Conservation (phyloP, 495 filamentous ascomycete species). For the Cercophora scortea region DNA sequence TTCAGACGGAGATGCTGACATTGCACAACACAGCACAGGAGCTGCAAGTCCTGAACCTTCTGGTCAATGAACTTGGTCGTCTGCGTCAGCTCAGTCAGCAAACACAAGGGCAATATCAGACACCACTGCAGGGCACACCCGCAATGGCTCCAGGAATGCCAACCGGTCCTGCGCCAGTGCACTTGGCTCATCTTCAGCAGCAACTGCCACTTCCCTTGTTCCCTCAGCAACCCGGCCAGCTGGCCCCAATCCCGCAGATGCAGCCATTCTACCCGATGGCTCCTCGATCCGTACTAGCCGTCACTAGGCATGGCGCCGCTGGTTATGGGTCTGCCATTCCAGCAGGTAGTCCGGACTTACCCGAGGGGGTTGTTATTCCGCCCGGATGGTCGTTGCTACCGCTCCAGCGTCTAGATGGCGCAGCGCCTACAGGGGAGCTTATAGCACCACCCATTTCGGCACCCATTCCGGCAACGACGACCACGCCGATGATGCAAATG, state of each 20-base stretch:
- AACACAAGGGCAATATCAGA: constrained; percentile 4
- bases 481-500: constrained; percentile 14
- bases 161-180: constrained; percentile 3
- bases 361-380: constrained; percentile 64
- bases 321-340: constrained; percentile 42
- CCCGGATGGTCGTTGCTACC: constrained; percentile 70
- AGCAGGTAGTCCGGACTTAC: constrained; percentile 60
- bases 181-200: constrained; percentile 14
- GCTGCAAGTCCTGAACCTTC: constrained; percentile 48
- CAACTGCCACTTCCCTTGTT: constrained; percentile 6
- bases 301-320: constrained; percentile 35
- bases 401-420: constrained; percentile 49
- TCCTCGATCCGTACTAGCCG: constrained; percentile 21
- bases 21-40: constrained; percentile 51
- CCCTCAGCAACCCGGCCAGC: constrained; percentile 1
- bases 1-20: constrained; percentile 51
- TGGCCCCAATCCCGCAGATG: constrained; percentile 3
- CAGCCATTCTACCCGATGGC: constrained; percentile 8
- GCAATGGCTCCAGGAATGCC: constrained; percentile 5
- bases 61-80: constrained; percentile 30
- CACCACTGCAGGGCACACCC: neutral
- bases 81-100: constrained; percentile 22
- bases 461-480: neutral
- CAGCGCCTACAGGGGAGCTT: constrained; percentile 10
- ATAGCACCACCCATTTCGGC: neutral